A percentile compares a stretch with the other conserved stretches of the same genome.
Evolutionary conservation across 2,329 filamentous ascomycete species (phyloP).

Genomic region (Epichloe hybrida): DNA sequence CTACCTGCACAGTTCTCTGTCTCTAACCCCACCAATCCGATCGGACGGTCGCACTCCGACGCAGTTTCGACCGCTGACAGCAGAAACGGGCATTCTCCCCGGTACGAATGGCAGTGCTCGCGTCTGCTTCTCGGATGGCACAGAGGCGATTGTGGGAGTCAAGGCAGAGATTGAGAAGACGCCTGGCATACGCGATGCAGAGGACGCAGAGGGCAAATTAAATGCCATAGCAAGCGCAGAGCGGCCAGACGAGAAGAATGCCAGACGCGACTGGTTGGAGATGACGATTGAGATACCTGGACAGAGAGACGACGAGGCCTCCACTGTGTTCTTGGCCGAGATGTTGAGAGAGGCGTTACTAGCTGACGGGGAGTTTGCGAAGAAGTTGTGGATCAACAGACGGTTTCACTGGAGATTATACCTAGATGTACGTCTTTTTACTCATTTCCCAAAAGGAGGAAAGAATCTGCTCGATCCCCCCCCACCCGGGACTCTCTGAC

Average conservation of each 20-base stretch:
- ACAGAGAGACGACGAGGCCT: conserved; percentile 76
- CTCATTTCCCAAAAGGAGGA: background rate
- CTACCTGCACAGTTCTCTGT: conserved; percentile 82
- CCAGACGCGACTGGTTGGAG: conserved; percentile 65
- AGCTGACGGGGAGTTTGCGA: conserved; percentile 53
- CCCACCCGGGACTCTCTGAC: background rate
- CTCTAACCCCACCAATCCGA: conserved; percentile 69
- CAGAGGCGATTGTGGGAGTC: conserved; percentile 87
- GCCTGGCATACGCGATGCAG: conserved; percentile 14
- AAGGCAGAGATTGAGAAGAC: conserved; percentile 89
- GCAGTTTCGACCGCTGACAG: conserved; percentile 81
- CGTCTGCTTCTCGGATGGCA: conserved; percentile 88
- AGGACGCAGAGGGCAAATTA: conserved; percentile 10
- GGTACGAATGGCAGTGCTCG: conserved; percentile 84
- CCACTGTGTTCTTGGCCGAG: conserved; percentile 73
- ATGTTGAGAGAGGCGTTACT: conserved; percentile 84
- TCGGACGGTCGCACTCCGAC: conserved; percentile 74
- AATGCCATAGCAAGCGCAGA: conserved; percentile 21
- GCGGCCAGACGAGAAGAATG: conserved; percentile 28
- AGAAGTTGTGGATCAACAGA: conserved; percentile 71
- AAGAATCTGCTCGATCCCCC: background rate
- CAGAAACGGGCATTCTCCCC: conserved; percentile 82
- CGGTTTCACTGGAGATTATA: conserved; percentile 96
- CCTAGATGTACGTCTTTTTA: conserved; percentile 58
- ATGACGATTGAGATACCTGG: conserved; percentile 86